These are phyloP conservation scores for Ophiostoma australiae DNA, from an alignment of 2,329 filamentous ascomycete species.

Conservation along the genomic window DNA sequence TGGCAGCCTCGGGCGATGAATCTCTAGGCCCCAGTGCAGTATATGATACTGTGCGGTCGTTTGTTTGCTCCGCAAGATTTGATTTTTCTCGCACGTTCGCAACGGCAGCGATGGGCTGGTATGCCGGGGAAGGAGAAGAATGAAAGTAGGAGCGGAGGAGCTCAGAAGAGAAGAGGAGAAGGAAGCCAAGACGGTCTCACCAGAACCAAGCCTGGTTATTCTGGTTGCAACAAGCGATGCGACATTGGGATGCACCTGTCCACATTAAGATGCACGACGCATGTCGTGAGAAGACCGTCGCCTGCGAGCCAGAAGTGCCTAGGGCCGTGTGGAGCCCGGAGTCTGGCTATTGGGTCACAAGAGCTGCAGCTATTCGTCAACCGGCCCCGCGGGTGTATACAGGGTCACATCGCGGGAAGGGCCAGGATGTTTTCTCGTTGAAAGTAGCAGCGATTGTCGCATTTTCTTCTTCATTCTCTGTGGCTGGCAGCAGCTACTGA, in stretches of 20 bases:
- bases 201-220: background rate
- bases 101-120: background rate
- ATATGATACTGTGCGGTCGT: background rate
- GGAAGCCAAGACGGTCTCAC: background rate
- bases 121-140: background rate
- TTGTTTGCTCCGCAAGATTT: background rate
- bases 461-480: background rate
- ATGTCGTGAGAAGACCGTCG: conserved; percentile 15
- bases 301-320: conserved; percentile 14
- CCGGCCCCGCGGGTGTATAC: conserved; percentile 22
- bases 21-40: conserved; percentile 7
- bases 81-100: background rate
- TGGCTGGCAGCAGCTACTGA: background rate
- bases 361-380: conserved; percentile 25
- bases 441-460: background rate
- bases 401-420: conserved; percentile 17
- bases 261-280: conserved; percentile 24
- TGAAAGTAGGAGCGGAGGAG: background rate
- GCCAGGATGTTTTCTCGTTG: background rate
- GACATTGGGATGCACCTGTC: conserved; percentile 23
- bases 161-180: background rate
- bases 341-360: conserved; percentile 16
- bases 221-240: conserved; percentile 10
- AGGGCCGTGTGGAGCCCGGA: conserved; percentile 16
- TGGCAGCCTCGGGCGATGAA: conserved; percentile 45